A percentile compares a stretch with the other conserved stretches of the same genome.
Evolutionary conservation across 169 alveolate genomes (phyloP).

Genomic region (Plasmodium gonderi): DNA sequence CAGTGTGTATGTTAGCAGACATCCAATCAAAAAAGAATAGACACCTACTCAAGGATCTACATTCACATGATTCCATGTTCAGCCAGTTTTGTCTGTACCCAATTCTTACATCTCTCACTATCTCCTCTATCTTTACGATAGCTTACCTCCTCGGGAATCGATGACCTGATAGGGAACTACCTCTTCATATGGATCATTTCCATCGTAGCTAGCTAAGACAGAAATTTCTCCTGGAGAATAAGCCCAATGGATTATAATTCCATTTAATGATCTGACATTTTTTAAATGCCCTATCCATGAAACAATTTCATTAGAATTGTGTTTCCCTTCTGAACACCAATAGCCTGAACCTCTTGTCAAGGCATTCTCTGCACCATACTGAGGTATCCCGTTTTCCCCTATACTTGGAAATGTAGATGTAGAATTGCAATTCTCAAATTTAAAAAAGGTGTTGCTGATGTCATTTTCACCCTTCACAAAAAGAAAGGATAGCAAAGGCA

Average conservation of each 20-base stretch:
- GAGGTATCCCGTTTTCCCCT: constrained; percentile 81
- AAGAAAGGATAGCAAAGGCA: constrained; percentile 14
- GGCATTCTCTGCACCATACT: constrained; percentile 86
- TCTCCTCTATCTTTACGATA: background rate
- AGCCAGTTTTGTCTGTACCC: too few species aligned
- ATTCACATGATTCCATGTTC: too few species aligned
- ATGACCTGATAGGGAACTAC: constrained; percentile 82
- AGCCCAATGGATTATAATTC: constrained; percentile 70
- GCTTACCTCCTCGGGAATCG: constrained; percentile 71
- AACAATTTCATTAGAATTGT: constrained; percentile 76
- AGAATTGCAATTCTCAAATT: constrained; percentile 65
- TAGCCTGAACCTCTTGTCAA: constrained; percentile 84
- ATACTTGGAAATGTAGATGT: constrained; percentile 72
- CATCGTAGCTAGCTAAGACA: constrained; percentile 78
- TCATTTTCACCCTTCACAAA: constrained; percentile 66
- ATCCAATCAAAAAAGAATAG: background rate
- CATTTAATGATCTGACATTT: constrained; percentile 77
- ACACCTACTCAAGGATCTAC: too few species aligned
- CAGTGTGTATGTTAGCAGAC: background rate
- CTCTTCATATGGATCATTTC: constrained; percentile 78
- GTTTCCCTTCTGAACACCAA: constrained; percentile 85
- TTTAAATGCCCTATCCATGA: constrained; percentile 80
- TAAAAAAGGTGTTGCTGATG: constrained; percentile 64
- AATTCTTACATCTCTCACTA: too few species aligned
- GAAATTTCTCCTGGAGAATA: constrained; percentile 77